phyloP scores from a whole-genome alignment of 176 grass and related monocot genomes.

The Tuctoria greenei region DNA sequence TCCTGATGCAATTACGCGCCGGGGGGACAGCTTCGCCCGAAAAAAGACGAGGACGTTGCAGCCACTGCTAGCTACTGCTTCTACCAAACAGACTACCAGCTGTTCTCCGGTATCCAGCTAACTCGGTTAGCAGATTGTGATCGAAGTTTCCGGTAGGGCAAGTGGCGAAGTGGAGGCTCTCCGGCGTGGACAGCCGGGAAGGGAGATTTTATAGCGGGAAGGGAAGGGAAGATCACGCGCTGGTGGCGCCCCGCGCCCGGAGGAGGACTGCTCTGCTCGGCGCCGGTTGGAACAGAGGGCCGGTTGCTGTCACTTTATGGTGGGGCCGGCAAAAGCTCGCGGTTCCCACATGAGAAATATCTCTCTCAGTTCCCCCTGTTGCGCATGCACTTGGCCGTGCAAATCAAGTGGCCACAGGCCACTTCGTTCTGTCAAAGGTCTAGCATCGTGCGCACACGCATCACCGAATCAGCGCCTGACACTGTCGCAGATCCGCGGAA shows the following conservation, averaged over 20 bases:
- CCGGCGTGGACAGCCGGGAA: background rate
- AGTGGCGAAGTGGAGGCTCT: constrained; percentile 10
- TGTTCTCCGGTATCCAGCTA: background rate
- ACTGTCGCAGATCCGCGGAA: constrained; percentile 14
- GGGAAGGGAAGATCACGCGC: background rate
- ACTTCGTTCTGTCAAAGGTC: constrained; percentile 29
- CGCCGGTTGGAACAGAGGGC: constrained; percentile 26
- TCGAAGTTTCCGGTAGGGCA: too few species aligned
- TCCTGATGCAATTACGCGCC: constrained; percentile 32
- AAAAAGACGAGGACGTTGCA: constrained; percentile 18
- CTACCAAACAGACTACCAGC: background rate
- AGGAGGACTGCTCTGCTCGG: background rate
- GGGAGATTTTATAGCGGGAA: constrained; percentile 22
- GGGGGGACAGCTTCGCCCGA: constrained; percentile 9
- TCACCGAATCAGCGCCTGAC: constrained; percentile 40
- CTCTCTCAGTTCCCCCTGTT: background rate
- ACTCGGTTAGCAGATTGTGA: background rate
- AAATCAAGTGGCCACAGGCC: constrained; percentile 29
- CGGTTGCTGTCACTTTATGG: constrained; percentile 13
- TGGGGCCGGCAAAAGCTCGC: constrained; percentile 10
- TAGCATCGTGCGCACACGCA: constrained; percentile 26
- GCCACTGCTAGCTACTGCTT: background rate
- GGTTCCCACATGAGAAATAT: constrained; percentile 37
- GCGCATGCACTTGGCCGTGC: constrained; percentile 18
- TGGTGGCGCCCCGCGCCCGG: background rate